Evolutionary conservation across 2,329 filamentous ascomycete genomes (phyloP), one percentile per base, ranked within the genome.

Genomic region (Lasiodiplodia hormozganensis): DNA sequence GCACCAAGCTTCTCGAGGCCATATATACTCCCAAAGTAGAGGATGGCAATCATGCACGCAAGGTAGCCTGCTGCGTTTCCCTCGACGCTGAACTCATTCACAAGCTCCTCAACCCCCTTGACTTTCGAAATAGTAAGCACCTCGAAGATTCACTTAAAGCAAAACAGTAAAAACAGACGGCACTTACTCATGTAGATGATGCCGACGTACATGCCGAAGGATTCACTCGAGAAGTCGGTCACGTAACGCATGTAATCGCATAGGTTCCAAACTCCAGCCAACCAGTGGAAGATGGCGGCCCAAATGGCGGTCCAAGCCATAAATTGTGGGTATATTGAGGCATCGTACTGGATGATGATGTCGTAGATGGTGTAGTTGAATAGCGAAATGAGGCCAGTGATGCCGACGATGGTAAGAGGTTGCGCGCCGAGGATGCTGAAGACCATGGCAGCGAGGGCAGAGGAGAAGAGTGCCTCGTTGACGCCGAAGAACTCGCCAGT

Each of bases 341-440:
- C 80, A 51, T 86, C 84, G 69, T 87, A 83, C 14, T 78, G 78
- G 31, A 75, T 76, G 54, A 87, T 80, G 65, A 88, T 88, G 69
- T 88, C 85, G 75, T 86, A 88, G 70, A 87, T 87, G 28, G 86
- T 88, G 72, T 86, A 88, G 73, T 88, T 87, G 79, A 88, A 88
- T 0, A 86, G 74, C 1, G 75, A 74, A n/a, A 78, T 78, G 14
- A 78, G 69, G 69, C 86, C 86, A 4, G 85, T 87, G 47, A 88
- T 84, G 5, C 86, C 86, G 18, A 88, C 85, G 21, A 88, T 85
- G 3, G 85, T 87, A 53, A 88, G 75, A 0, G 86, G 86, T 72
- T 88, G 86, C 36, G 82, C 84, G 25, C 80, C 80, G 2, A 87
- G 72, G 6, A 84, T 72, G 71, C 83, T 86, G 74, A 87, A 87